These are phyloP conservation scores for Paspalum notatum DNA, from an alignment of 176 grass and related monocot species.

Conservation along the genomic window DNA sequence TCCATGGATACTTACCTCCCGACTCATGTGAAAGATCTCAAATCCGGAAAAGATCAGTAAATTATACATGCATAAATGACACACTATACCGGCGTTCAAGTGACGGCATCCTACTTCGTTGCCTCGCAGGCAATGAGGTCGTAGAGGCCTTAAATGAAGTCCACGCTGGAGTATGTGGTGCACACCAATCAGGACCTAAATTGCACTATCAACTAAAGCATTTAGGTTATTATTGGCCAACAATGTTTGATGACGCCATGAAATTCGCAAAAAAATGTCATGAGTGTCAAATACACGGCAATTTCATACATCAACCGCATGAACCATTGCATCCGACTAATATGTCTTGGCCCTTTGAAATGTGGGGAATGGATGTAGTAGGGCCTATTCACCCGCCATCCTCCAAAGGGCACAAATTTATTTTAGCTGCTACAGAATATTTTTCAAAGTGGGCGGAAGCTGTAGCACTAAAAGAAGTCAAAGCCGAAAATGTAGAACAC, in stretches of 20 bases:
- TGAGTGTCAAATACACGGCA: background rate
- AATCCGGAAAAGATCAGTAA: background rate
- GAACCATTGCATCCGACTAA: background rate
- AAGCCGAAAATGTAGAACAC: background rate
- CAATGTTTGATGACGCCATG: background rate
- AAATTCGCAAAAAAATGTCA: conserved; percentile 16
- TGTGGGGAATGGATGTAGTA: conserved; percentile 12
- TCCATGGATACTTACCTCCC: background rate
- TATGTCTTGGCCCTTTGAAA: conserved; percentile 20
- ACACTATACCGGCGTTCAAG: background rate
- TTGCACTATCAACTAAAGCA: background rate
- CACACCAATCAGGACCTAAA: background rate
- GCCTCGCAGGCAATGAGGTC: background rate
- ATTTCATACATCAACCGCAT: conserved; percentile 3
- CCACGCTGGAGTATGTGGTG: background rate
- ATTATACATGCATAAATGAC: background rate
- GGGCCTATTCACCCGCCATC: background rate
- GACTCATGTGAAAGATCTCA: background rate
- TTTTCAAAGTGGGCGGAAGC: background rate
- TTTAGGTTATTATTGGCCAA: conserved; percentile 4
- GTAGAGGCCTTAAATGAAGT: background rate
- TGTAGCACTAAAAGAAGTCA: background rate
- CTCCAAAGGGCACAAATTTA: conserved; percentile 1
- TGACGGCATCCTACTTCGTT: background rate
- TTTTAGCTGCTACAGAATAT: background rate